Evolutionary conservation across 768 basidiomycete genomes (phyloP), one percentile per base, ranked within the genome.

Genomic region (Phaeotremella skinneri): DNA sequence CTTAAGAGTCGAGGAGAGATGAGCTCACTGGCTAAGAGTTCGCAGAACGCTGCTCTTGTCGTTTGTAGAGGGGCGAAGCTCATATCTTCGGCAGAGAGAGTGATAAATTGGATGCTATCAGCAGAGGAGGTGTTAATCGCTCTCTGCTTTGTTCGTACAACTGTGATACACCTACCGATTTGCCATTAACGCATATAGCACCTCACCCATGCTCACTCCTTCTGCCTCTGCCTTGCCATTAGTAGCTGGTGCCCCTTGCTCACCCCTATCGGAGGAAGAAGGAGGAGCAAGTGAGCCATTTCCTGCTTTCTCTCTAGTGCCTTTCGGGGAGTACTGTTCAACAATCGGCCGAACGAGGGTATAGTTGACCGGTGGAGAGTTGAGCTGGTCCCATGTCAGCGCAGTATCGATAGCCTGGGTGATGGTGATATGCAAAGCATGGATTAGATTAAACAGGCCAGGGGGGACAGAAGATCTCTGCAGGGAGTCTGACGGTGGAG

Each of bases 31-130:
- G 93, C 91, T 20, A 96, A 77, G 16, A 96, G 83, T 73, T 96
- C 91, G 77, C 90, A 93, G 9, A 93, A 81, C 29, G 81, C 85
- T 3, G 91, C 92, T 39, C 87, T 80, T 9, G 85, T 79, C 6
- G 80, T 76, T 80, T 88, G 87, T 55, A 96, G 81, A 16, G 74
- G 67, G 9, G 89, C 83, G 77, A 86, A 87, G 14, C 89, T 89
- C 47, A 96, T 81, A 66, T 92, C 85, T 2, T 81, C 80, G 25
- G 84, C 84, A 2, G 85, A 82, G 49, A 85, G 82, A 9, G 83
- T 80, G 17, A 90, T 80, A 72, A 92, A 96, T 74, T 90, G 87
- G 13, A 76, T 70, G 26, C 75, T 76, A 20, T 39, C 13, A 34
- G 11, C 7, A 9, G 31, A 6, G 11, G 34, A 41, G 32, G 25